These are phyloP conservation scores for Geranium incanum DNA, from an alignment of 441 rosid species.

Conservation along the genomic window DNA sequence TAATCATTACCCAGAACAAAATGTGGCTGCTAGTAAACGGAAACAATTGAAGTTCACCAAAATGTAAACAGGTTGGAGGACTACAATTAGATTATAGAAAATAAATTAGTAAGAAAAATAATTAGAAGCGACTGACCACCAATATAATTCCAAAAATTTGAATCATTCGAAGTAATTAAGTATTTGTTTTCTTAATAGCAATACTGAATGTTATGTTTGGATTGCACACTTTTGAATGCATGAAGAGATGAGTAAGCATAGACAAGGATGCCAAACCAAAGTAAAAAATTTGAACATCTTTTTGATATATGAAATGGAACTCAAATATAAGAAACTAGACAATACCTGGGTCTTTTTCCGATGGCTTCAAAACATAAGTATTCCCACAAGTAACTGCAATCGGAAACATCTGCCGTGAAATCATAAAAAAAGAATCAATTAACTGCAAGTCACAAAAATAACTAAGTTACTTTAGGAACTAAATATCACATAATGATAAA, in stretches of 20 bases:
- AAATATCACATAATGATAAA: constrained; percentile 2
- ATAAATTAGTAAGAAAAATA: background rate
- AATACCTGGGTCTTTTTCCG: constrained; percentile 92
- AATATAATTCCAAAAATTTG: background rate
- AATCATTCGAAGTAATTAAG: background rate
- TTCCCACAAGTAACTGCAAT: constrained; percentile 87
- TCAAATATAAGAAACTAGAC: background rate
- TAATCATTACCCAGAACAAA: background rate
- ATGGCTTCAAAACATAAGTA: constrained; percentile 83
- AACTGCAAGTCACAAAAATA: background rate
- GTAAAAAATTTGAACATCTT: background rate
- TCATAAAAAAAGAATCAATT: background rate
- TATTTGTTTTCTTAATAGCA: background rate
- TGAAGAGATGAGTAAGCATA: background rate
- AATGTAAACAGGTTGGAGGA: background rate
- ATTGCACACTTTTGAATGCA: background rate
- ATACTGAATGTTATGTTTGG: background rate
- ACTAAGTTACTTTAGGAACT: background rate
- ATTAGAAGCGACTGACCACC: background rate
- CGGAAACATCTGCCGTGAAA: constrained; percentile 78
- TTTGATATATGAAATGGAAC: background rate
- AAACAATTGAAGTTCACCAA: background rate
- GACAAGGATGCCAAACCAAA: background rate
- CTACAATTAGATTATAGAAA: background rate
- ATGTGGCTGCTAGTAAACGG: background rate